phyloP scores from a whole-genome alignment of 768 basidiomycete species.

The Cystofilobasidium ferigula region DNA sequence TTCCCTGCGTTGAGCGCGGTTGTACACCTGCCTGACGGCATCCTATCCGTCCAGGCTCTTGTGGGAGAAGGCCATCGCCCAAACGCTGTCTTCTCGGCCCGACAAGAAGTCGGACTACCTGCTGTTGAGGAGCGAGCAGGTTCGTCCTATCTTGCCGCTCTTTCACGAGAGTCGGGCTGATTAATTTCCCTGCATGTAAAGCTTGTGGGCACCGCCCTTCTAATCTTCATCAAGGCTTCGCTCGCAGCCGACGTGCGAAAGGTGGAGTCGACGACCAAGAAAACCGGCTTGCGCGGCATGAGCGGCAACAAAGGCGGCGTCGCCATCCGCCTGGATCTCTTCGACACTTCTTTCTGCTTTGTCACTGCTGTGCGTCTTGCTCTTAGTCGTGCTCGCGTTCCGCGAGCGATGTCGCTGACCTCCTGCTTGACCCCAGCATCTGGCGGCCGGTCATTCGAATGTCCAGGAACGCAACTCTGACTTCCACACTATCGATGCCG shows the following conservation, averaged over 20 bases:
- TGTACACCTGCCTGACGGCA: not conserved
- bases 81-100: conserved; percentile 61
- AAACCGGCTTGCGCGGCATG: conserved; percentile 63
- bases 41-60: conserved; percentile 48
- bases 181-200: conserved; percentile 36
- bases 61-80: conserved; percentile 75
- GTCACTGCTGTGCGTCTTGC: conserved; percentile 55
- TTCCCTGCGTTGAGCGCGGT: conserved; percentile 20
- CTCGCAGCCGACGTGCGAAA: conserved; percentile 70
- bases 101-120: conserved; percentile 65
- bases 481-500: conserved; percentile 72
- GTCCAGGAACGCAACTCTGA: conserved; percentile 84
- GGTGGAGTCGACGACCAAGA: conserved; percentile 83
- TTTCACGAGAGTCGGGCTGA: not conserved
- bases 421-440: conserved; percentile 43
- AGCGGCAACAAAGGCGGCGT: conserved; percentile 96
- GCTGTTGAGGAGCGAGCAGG: conserved; percentile 84
- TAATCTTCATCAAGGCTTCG: conserved; percentile 69
- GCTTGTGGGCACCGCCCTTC: conserved; percentile 88
- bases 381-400: not conserved
- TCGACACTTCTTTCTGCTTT: conserved; percentile 88
- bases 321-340: conserved; percentile 79
- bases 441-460: conserved; percentile 89
- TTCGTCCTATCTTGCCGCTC: conserved; percentile 32
- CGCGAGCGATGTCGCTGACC: not conserved